These are phyloP conservation scores for Nothomitra cinnamomea DNA, from an alignment of 2,329 filamentous ascomycete species.

Conservation along the genomic window DNA sequence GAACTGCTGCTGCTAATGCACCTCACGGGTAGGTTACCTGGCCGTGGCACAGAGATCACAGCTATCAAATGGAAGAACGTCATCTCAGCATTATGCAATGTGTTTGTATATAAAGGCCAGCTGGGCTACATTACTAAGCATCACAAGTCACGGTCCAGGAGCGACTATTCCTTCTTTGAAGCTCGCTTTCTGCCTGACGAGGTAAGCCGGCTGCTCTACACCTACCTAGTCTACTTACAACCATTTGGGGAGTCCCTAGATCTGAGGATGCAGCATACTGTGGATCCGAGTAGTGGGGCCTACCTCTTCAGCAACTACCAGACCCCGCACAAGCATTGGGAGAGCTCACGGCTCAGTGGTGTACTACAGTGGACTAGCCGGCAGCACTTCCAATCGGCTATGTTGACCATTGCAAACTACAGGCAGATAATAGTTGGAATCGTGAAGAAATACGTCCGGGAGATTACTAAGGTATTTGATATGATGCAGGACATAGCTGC, in stretches of 20 bases:
- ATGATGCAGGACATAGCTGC: not conserved
- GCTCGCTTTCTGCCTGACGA: not conserved
- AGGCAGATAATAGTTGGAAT: not conserved
- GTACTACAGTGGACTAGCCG: not conserved
- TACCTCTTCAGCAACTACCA: not conserved
- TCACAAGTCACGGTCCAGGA: not conserved
- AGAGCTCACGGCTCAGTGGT: not conserved
- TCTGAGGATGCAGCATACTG: not conserved
- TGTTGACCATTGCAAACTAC: not conserved
- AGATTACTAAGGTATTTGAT: not conserved
- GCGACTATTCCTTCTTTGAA: not conserved
- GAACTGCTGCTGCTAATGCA: not conserved
- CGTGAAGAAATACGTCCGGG: not conserved
- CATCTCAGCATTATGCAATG: not conserved
- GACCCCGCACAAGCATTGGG: not conserved
- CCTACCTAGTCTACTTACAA: not conserved
- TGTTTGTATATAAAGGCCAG: not conserved
- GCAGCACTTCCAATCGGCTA: not conserved
- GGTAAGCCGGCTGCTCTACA: not conserved
- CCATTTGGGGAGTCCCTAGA: not conserved
- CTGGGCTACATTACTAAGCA: not conserved
- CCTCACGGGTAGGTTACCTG: not conserved
- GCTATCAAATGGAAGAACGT: not conserved
- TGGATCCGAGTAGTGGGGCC: not conserved
- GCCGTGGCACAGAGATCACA: not conserved